A percentile compares a stretch with the other conserved stretches of the same genome.
Evolutionary conservation across 73 alveolate species (phyloP).

Genomic region (Tetrahymena thermophila): DNA sequence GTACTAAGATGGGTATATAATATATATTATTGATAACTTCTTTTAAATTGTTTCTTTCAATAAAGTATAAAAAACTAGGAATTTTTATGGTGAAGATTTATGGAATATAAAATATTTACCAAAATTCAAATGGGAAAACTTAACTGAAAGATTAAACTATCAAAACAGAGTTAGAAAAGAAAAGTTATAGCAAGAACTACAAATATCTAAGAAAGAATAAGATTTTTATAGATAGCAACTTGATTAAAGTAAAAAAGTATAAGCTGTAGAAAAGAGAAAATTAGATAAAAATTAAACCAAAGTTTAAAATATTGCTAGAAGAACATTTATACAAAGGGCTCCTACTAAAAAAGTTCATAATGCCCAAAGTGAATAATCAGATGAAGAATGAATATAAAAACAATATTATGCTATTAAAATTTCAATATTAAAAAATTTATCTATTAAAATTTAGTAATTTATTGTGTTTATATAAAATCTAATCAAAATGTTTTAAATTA

Average conservation of each 20-base stretch:
- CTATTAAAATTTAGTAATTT: not conserved
- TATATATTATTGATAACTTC: not conserved
- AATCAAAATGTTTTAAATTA: not conserved
- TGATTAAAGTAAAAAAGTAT: not conserved
- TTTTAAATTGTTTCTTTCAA: not conserved
- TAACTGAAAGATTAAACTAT: conserved; percentile 70
- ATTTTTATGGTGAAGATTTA: conserved; percentile 79
- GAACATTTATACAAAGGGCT: not conserved
- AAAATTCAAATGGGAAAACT: conserved; percentile 92
- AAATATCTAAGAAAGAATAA: conserved; percentile 20
- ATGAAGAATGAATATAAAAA: not conserved
- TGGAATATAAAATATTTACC: conserved; percentile 92
- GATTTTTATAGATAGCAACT: conserved; percentile 20
- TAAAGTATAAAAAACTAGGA: conserved; percentile 54
- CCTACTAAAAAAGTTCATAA: not conserved
- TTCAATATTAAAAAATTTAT: not conserved
- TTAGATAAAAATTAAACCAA: not conserved
- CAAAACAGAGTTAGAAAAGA: conserved; percentile 14
- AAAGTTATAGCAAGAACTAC: conserved; percentile 9
- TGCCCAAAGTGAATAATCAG: not conserved
- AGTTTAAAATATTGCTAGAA: not conserved
- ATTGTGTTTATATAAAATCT: not conserved
- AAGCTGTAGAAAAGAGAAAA: not conserved
- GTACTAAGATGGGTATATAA: conserved; percentile 77
- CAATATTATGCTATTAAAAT: not conserved